Evolutionary conservation across 208 protist species (phyloP).

Genomic region (Phytomonas francai): DNA sequence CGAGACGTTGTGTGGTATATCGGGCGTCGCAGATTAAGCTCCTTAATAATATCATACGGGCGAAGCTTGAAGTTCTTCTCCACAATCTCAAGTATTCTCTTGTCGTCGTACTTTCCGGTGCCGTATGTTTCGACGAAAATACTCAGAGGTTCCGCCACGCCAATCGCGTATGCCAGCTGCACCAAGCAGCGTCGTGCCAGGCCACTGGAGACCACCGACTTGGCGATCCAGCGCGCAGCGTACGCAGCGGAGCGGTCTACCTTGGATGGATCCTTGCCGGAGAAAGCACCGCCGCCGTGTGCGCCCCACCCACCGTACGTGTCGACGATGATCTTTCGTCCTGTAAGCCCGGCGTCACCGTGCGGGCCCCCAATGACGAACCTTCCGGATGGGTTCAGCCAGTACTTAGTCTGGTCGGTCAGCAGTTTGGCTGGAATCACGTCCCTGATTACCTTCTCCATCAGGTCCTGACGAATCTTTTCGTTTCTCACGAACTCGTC

Average conservation of each 20-base stretch:
- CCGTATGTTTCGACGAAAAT: conserved; percentile 99
- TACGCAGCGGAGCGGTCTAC: conserved; percentile 99
- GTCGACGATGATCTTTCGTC: conserved; percentile 99
- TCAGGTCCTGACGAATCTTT: conserved; percentile 88
- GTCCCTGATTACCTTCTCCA: conserved; percentile 93
- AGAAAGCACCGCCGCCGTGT: conserved; percentile 99
- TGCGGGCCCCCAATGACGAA: conserved; percentile 99
- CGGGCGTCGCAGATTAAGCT: conserved; percentile 94
- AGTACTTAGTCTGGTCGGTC: conserved; percentile 94
- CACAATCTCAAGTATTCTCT: conserved; percentile 79
- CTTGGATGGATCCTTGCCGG: conserved; percentile 99
- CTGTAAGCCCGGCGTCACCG: conserved; percentile 99
- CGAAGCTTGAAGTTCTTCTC: conserved; percentile 98
- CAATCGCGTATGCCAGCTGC: conserved; percentile 99
- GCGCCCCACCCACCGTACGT: conserved; percentile 99
- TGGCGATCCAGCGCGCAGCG: conserved; percentile 98
- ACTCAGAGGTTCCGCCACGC: conserved; percentile 96
- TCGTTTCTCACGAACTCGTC: conserved; percentile 92
- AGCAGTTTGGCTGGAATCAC: conserved; percentile 93
- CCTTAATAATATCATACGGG: conserved; percentile 95
- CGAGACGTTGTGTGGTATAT: conserved; percentile 96
- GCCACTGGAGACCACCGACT: conserved; percentile 96
- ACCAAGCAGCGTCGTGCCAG: conserved; percentile 93
- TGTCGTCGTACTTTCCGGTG: conserved; percentile 87
- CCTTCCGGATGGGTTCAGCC: conserved; percentile 98